These are phyloP conservation scores for Detonula confervacea DNA, from an alignment of 352 stramenopile species.

Conservation along the genomic window DNA sequence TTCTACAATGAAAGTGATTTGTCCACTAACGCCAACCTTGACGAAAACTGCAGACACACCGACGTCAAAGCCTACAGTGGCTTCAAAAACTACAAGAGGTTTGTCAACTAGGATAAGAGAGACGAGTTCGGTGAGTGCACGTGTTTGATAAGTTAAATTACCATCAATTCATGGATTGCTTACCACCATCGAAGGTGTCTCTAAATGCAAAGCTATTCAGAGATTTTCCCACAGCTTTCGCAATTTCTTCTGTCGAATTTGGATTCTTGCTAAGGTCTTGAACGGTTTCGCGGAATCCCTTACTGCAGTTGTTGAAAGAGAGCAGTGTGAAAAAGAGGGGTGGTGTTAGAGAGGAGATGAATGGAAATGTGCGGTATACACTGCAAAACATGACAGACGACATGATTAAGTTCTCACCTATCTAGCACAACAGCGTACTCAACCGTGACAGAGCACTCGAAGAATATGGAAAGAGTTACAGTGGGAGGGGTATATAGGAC, in stretches of 20 bases:
- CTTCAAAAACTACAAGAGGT: constrained; percentile 31
- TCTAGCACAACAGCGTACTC: constrained; percentile 15
- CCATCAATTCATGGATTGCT: too few species aligned
- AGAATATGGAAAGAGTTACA: constrained; percentile 1
- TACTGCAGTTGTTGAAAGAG: too few species aligned
- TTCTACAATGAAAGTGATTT: constrained; percentile 27
- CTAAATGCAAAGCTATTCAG: constrained; percentile 49
- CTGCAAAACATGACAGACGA: too few species aligned
- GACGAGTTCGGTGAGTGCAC: too few species aligned
- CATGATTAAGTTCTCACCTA: too few species aligned
- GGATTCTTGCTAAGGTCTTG: constrained; percentile 29
- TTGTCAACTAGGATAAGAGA: too few species aligned
- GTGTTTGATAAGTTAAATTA: too few species aligned
- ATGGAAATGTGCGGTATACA: too few species aligned
- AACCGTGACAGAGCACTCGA: constrained; percentile 4
- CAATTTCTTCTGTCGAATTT: too few species aligned
- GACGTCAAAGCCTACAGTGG: constrained; percentile 14
- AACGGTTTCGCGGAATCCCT: background rate
- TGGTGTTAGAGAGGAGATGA: too few species aligned
- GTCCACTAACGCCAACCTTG: constrained; percentile 21
- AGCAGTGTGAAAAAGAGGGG: background rate
- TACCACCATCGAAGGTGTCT: constrained; percentile 47
- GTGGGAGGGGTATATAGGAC: constrained; percentile 14
- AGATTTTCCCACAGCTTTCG: too few species aligned
- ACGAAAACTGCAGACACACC: constrained; percentile 39